Percentiles rank a stretch among this genome's conserved stretches.
Conservation (phyloP, 495 filamentous ascomycete genomes). For the Terfezia boudieri region DNA sequence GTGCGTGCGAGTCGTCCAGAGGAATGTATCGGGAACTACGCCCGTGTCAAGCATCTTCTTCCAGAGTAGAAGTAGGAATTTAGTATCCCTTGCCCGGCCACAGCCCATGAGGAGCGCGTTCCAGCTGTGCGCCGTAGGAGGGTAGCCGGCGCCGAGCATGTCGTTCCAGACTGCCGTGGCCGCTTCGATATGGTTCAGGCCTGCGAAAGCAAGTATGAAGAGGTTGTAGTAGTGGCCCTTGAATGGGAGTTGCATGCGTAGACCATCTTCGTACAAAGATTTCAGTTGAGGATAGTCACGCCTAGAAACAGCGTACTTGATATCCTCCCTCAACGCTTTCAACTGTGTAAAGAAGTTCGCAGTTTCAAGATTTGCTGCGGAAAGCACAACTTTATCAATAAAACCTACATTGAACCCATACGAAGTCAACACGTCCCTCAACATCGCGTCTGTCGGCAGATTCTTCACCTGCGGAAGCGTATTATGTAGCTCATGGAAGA, state of each 20-base stretch:
- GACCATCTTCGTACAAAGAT: slow-evolving; percentile 2
- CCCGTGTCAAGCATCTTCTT: slow-evolving; percentile 8
- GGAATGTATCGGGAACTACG: slow-evolving; percentile 10
- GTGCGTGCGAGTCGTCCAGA: slow-evolving; percentile 16
- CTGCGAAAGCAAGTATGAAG: slow-evolving; percentile 11
- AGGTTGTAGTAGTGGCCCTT: slow-evolving; percentile 3
- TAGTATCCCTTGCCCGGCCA: slow-evolving; percentile 2
- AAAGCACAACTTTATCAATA: neutral
- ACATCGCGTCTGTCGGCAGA: neutral
- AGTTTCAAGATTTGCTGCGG: neutral
- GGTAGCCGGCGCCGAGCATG: slow-evolving; percentile 9
- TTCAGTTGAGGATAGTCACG: neutral
- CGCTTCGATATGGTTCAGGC: neutral
- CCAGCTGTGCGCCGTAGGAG: slow-evolving; percentile 8
- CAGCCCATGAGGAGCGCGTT: slow-evolving; percentile 9
- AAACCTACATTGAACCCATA: neutral
- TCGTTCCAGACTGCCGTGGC: slow-evolving; percentile 11
- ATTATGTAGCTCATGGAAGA: neutral
- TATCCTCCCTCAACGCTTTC: slow-evolving; percentile 1
- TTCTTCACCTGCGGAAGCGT: neutral
- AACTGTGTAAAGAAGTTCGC: slow-evolving; percentile 1
- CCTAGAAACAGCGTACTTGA: slow-evolving; percentile 2
- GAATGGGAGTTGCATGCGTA: neutral
- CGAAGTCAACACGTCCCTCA: neutral
- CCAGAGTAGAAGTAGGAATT: slow-evolving; percentile 8